Base-by-base conservation (phyloP, 148 eudicot species). In the Silene latifolia region DNA sequence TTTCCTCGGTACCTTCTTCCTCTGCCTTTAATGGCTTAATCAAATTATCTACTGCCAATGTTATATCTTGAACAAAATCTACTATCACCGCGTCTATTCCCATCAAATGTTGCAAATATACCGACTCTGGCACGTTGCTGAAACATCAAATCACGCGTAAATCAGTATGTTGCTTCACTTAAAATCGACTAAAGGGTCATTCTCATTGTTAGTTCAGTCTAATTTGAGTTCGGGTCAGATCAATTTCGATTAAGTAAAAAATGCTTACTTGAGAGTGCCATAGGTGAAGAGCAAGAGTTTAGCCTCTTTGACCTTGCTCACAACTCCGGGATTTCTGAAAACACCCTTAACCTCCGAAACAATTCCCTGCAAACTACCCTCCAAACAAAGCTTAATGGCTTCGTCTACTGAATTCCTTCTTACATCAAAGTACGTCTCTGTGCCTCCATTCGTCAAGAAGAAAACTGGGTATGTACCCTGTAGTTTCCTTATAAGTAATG, bases 401-500 rank as follows among this genome's bases (percentile, higher is more conserved):
- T 90, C 98, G 44, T 94, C 97, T 69, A 94, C 67, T 0, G 92
- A 85, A 69, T 94, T 94, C 62, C 97, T 81, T 67, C 98, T 85
- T 15, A 77, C 87, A 25, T 94, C 98, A 61, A 84, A 67, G 85
- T 79, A 92, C 13, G 82, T 71, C 77, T 85, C 88, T 2, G 80
- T 86, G 8, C 97, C 96, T 66, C 93, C 97, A n/a, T 88, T 77
- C 4, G 98, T 94, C 15, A 94, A 85, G 89, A 92, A 94, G 79
- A 77, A 90, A 4, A 88, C 98, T 5, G 98, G 97, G 86, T 91
- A 89, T 27, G 80, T 87, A 74, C 64, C 77, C 81, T 94, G 98
- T 35, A 91, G 80, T 59, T 88, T 85, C 83, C 78, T 86, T 74
- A 88, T 77, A 21, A 85, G 71, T 4, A 89, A 75, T 23, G 97